Evolutionary conservation across 371 early-diverging fungal species (phyloP), one percentile per base, ranked within the genome.

Genomic region (Nematocida ironsii): DNA sequence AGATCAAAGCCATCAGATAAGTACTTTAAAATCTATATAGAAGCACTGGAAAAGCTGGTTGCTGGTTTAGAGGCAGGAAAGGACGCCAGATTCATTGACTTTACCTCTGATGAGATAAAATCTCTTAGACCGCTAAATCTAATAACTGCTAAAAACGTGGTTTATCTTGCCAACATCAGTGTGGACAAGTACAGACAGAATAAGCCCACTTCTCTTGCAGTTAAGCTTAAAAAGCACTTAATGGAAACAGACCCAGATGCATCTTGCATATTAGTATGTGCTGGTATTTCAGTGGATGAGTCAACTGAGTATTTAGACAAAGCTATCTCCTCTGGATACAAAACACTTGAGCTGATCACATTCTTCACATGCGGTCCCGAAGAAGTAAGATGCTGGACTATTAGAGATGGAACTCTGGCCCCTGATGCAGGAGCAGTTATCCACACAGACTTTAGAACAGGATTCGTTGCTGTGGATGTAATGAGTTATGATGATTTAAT

Each of bases 401-500:
- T 87, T 72, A 90, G 94, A 74, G 92, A 91, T 82, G 89, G 89
- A 40, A 92, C 92, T 5, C 92, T 92, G 86, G 95, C 95, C 40
- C 95, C 96, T 33, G 91, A 94, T 72, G 97, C 99, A 40, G 99
- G 96, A 18, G 93, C 94, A 76, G 93, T 93, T 3, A 93, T 94
- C 78, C 94, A 94, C 89, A 90, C 92, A 42, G 97, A 98, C 84
- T 96, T 98, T 86, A 95, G 94, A 84, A 89, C 88, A 71, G 84
- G 95, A 76, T 97, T 98, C 85, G 94, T 98, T 84, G 92, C 93
- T 91, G 97, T 95, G 44, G 99, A 98, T 90, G 91, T 95, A 23
- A 93, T 93, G 91, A 89, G 90, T 74, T 95, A 89, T 82, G 90
- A 90, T 4, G 95, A 94, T 83, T 86, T 96, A 71, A 89, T 91